phyloP scores from a whole-genome alignment of 2,329 filamentous ascomycete genomes.

The Dryadomyces quercivorus region DNA sequence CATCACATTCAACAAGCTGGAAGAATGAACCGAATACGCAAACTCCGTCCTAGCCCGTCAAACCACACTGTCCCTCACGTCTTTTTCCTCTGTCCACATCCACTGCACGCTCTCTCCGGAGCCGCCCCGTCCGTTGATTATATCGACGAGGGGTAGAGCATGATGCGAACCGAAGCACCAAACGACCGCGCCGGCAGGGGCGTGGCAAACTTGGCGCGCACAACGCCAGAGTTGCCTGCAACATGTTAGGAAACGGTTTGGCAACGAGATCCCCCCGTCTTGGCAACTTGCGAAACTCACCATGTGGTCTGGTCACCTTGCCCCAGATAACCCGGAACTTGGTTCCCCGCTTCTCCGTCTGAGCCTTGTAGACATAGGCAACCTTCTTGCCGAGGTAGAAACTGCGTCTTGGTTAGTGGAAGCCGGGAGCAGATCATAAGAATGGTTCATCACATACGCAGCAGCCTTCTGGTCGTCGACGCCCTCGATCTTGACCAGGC shows the following conservation, averaged over 20 bases:
- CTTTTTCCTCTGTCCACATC: background rate
- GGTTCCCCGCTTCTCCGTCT: slow-evolving; percentile 88
- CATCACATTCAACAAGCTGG: slow-evolving; percentile 3
- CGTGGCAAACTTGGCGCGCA: slow-evolving; percentile 92
- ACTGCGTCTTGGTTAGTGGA: slow-evolving; percentile 24
- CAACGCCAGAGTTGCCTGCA: slow-evolving; percentile 89
- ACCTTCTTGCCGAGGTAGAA: slow-evolving; percentile 99
- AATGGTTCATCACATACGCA: too few relatives aligned
- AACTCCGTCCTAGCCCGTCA: slow-evolving; percentile 2
- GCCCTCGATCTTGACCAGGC: slow-evolving; percentile 97
- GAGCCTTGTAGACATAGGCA: slow-evolving; percentile 95
- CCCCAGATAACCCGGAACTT: slow-evolving; percentile 69
- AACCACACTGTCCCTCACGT: background rate
- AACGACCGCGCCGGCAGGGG: slow-evolving; percentile 96
- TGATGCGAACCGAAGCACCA: slow-evolving; percentile 89
- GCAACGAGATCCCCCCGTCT: too few relatives aligned
- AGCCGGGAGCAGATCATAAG: background rate
- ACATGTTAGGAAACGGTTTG: background rate
- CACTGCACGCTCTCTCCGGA: background rate
- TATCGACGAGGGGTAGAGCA: slow-evolving; percentile 97
- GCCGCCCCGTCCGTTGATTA: slow-evolving; percentile 33
- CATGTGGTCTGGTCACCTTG: slow-evolving; percentile 17
- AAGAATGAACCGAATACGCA: slow-evolving; percentile 5
- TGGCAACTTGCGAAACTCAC: slow-evolving; percentile 2
- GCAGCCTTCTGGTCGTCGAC: slow-evolving; percentile 84